Evolutionary conservation across 1,139 yeast species (phyloP).

Genomic region (Yamadazyma triangularis): DNA sequence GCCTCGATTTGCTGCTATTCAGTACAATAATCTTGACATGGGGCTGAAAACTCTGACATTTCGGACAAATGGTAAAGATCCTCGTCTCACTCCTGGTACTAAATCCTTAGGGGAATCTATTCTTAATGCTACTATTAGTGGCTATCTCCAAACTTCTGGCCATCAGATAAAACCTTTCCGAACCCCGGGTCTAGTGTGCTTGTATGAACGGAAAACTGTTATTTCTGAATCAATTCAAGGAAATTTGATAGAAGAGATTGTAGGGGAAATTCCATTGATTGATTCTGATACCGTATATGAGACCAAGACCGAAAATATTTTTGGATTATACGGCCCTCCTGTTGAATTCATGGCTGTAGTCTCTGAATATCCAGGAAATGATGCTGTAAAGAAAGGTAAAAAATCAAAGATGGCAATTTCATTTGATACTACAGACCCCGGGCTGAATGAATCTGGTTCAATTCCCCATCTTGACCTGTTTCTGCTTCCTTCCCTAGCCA

Average conservation of each 20-base stretch:
- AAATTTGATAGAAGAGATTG: constrained; percentile 1
- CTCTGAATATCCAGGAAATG: constrained; percentile 1
- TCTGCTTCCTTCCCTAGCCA: too few relatives aligned
- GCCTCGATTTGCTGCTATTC: background rate
- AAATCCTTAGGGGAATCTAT: background rate
- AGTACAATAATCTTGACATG: constrained; percentile 1
- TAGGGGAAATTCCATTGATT: constrained; percentile 2
- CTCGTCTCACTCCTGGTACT: background rate
- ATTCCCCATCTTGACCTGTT: too few relatives aligned
- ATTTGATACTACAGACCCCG: too few relatives aligned
- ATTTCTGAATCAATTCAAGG: constrained; percentile 1
- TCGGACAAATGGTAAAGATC: background rate
- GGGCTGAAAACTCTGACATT: background rate
- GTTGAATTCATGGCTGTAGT: background rate
- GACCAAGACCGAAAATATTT: constrained; percentile 1
- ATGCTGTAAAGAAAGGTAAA: too few relatives aligned
- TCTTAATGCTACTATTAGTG: constrained; percentile 1
- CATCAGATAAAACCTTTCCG: constrained; percentile 1
- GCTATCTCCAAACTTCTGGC: background rate
- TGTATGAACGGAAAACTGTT: constrained; percentile 1
- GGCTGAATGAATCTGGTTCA: too few relatives aligned
- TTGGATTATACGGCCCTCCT: constrained; percentile 1
- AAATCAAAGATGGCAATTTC: too few relatives aligned
- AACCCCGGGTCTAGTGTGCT: constrained; percentile 1
- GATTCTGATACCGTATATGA: constrained; percentile 3